phyloP scores from a whole-genome alignment of 2,329 filamentous ascomycete species.

The Parasarocladium wereldwijsianum region DNA sequence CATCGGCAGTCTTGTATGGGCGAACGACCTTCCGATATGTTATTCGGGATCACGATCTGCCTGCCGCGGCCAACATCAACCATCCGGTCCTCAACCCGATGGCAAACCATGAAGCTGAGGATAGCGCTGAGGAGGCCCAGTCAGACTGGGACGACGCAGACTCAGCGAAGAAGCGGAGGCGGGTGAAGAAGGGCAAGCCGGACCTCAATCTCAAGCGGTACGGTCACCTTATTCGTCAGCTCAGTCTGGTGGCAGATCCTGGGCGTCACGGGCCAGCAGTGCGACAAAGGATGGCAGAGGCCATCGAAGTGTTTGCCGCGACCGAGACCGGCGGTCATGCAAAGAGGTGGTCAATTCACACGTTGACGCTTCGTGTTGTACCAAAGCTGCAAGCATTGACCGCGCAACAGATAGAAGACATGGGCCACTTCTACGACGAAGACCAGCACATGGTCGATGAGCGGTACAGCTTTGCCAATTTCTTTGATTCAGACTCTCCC shows the following conservation, averaged over 20 bases:
- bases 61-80: conserved; percentile 8
- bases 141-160: conserved; percentile 3
- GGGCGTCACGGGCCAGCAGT: too few relatives aligned
- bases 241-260: conserved; percentile 26
- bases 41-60: conserved; percentile 21
- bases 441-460: conserved; percentile 4
- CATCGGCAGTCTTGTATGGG: conserved; percentile 27
- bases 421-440: neutral
- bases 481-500: conserved; percentile 15
- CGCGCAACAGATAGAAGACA: conserved; percentile 3
- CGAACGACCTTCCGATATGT: conserved; percentile 32
- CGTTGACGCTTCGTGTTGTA: conserved; percentile 25
- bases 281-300: conserved; percentile 19
- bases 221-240: conserved; percentile 22
- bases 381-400: conserved; percentile 9
- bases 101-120: conserved; percentile 4
- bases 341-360: conserved; percentile 17
- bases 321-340: neutral
- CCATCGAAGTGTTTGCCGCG: conserved; percentile 20
- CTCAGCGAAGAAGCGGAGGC: too few relatives aligned
- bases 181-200: neutral
- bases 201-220: conserved; percentile 20
- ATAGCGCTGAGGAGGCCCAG: conserved; percentile 5
- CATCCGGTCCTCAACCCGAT: conserved; percentile 5
- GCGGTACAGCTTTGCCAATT: conserved; percentile 20